A percentile compares a stretch with the other conserved stretches of the same genome.
Conservation (phyloP, 2,329 filamentous ascomycete genomes). For the Pseudocercospora vitis region DNA sequence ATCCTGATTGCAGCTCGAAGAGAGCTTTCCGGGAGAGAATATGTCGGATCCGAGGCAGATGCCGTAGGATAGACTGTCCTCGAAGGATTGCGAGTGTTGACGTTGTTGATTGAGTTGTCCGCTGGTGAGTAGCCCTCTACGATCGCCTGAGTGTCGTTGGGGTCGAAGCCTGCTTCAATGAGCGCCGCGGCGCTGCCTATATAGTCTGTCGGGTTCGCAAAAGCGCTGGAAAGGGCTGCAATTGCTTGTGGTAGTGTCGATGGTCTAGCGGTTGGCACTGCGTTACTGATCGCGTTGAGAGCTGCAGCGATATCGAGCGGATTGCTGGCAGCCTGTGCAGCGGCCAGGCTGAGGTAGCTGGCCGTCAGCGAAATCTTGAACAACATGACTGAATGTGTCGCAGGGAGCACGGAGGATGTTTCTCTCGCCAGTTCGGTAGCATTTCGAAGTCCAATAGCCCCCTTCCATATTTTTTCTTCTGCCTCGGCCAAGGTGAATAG, state of each 20-base stretch:
- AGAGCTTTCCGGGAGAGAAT: conserved; percentile 47
- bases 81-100: conserved; percentile 30
- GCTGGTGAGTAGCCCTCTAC: conserved; percentile 17
- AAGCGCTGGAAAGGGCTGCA: conserved; percentile 2
- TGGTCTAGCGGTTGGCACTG: neutral
- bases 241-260: conserved; percentile 11
- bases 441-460: no score
- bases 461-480: no score
- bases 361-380: neutral
- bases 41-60: conserved; percentile 48
- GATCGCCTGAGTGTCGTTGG: conserved; percentile 18
- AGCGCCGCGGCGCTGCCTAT: conserved; percentile 5
- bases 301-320: neutral
- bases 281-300: neutral
- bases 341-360: neutral
- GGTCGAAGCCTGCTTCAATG: conserved; percentile 12
- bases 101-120: conserved; percentile 32
- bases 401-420: no score
- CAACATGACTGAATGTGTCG: neutral
- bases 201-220: conserved; percentile 3
- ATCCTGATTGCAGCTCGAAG: conserved; percentile 57
- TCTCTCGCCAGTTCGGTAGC: no score
- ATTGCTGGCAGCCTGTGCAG: neutral
- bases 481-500: neutral
- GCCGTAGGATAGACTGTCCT: conserved; percentile 42